phyloP scores from a whole-genome alignment of 352 stramenopile genomes.

The Globisporangium canariense region DNA sequence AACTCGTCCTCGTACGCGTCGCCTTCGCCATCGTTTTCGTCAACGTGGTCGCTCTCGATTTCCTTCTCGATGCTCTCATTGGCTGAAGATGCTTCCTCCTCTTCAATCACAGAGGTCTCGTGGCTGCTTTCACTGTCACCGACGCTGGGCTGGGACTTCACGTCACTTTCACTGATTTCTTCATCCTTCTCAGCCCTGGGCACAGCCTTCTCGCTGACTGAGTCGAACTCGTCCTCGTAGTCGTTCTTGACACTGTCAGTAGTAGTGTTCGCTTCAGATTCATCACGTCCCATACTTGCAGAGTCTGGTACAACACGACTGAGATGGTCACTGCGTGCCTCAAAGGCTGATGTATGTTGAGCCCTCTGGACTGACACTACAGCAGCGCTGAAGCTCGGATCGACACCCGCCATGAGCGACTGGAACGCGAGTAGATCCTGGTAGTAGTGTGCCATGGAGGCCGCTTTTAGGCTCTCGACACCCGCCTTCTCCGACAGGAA shows the following conservation, averaged over 20 bases:
- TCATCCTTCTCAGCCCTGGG: not conserved
- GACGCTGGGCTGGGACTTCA: not conserved
- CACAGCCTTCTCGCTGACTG: constrained; percentile 21
- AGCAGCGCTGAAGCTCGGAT: not conserved
- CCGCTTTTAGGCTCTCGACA: constrained; percentile 49
- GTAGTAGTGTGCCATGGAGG: constrained; percentile 57
- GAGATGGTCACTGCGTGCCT: not conserved
- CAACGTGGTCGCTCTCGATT: not conserved
- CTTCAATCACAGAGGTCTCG: constrained; percentile 8
- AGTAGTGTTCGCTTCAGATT: not conserved
- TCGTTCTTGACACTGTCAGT: constrained; percentile 12
- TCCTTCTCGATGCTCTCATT: not conserved
- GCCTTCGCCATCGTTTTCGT: not conserved
- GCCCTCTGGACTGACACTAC: not conserved
- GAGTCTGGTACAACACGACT: not conserved
- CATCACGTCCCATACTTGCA: no score
- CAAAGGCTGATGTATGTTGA: not conserved
- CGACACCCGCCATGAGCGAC: constrained; percentile 22
- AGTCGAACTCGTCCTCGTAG: constrained; percentile 47
- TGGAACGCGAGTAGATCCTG: constrained; percentile 59
- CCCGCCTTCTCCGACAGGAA: constrained; percentile 50
- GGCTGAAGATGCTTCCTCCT: not conserved
- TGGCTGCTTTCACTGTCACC: not conserved
- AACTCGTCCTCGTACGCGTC: constrained; percentile 16
- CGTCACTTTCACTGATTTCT: constrained; percentile 1